Percentiles rank a stretch among this genome's conserved stretches.
Evolutionary conservation across 1,139 yeast species (phyloP).

Genomic region (Pichia sp.): DNA sequence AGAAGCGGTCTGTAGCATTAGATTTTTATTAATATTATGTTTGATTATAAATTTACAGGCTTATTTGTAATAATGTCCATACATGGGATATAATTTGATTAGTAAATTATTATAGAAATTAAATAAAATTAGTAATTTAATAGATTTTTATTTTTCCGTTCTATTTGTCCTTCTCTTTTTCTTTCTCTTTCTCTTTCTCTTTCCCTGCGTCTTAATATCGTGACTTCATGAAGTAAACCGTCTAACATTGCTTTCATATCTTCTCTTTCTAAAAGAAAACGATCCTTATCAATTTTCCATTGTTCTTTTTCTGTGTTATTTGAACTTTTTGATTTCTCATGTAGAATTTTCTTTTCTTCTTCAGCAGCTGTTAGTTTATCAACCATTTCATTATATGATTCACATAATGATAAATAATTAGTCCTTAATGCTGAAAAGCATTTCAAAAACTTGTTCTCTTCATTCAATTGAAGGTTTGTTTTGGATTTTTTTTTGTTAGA

Average conservation of each 20-base stretch:
- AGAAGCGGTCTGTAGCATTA: no score
- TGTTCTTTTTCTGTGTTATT: conserved; percentile 10
- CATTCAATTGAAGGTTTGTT: not conserved
- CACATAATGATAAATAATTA: conserved; percentile 23
- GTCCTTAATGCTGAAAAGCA: conserved; percentile 23
- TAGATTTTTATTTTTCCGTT: not conserved
- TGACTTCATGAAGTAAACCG: conserved; percentile 20
- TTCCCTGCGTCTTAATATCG: conserved; percentile 14
- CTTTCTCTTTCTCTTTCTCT: conserved; percentile 14
- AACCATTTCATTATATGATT: conserved; percentile 20
- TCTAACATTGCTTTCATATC: conserved; percentile 24
- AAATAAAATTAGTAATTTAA: not conserved
- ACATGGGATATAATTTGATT: no score
- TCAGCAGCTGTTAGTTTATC: conserved; percentile 18
- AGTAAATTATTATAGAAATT: no score
- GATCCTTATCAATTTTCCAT: conserved; percentile 18
- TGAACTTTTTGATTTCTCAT: not conserved
- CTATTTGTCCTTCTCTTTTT: not conserved
- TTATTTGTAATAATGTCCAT: no score
- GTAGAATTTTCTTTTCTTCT: conserved; percentile 9
- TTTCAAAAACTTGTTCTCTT: conserved; percentile 17
- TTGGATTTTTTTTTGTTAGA: no score
- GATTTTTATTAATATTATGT: no score
- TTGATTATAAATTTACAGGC: no score
- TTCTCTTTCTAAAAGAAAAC: conserved; percentile 21